Evolutionary conservation across 2,329 filamentous ascomycete species (phyloP), one percentile per base, ranked within the genome.

Genomic region (Aspergillus proliferans): DNA sequence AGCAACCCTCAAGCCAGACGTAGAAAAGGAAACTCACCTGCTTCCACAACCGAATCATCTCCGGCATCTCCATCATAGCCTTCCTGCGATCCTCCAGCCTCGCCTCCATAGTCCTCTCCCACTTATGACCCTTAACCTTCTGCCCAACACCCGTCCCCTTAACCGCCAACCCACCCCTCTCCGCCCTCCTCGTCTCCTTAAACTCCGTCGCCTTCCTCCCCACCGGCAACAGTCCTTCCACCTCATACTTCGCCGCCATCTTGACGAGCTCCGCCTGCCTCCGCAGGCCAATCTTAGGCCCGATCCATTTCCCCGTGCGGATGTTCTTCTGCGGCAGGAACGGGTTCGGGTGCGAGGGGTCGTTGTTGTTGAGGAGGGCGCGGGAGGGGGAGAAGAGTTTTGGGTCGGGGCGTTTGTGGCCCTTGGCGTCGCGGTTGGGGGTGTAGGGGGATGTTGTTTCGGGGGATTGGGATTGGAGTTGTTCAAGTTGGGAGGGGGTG

Each of bases 61-160:
- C 83, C 55, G 92, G 90, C 93, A 98, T 98, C 52, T 85, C 84
- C 75, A 94, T 71, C 88, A 97, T 96, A 51, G 93, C 93, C 71
- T 88, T 81, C 79, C 86, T 87, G 73, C 90, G 84, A 75, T 87
- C 83, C 69, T 95, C 89, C 80, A 97, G 81, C 71, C 85, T 87
- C 53, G 80, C 77, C 73, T 87, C 85, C 75, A 96, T 76, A 63
- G 86, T 86, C 67, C 93, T 83, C 78, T 98, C 93, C 83, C 91
- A 88, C 61, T 83, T 79, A 72, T 96, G 92, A 70, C 93, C 93
- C 85, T 97, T 98, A 69, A 96, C 92, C 71, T 80, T 84, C 73
- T 96, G 85, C 50, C 90, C 92, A 58, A 89, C 84, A 77, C 93
- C 92, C 1, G 92, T 97, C 61, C 92, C 92, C 81, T 91, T 92